Evolutionary conservation across 1,284 basidiomycete genomes (phyloP), one percentile per base, ranked within the genome.

Genomic region (Fistulinella cinereoalba): DNA sequence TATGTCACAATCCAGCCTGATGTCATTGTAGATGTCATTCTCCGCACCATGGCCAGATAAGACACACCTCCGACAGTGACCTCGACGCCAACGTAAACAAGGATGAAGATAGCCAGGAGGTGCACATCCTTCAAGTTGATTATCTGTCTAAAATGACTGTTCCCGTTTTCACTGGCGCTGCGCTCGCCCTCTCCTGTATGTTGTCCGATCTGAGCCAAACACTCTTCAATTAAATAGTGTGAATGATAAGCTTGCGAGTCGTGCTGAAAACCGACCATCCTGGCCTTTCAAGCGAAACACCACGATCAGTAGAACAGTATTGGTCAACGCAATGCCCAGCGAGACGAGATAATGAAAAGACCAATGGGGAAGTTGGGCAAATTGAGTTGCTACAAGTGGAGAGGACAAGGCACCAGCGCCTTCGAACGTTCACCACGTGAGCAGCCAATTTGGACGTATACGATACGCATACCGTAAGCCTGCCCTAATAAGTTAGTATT

Each of bases 311-410:
- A 72, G 27, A 7, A 69, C 27, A 0, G 68, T 64, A 43, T 81
- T 85, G 19, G 68, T 43, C 13, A 75, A 41, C 0, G 81, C 77
- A 15, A 88, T 50, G 2, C 75, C 78, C 3, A 87, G 64, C 0
- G 82, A 85, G 10, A 70, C 68, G 9, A 86, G 68, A 60, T 80
- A 89, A 60, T 86, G 81, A 56, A 80, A 80, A 10, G 83, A 86
- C 75, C 81, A 82, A 43, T 64, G 68, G 1, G 50, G 57, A 32
- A 71, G 57, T 42, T 72, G 69, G 2, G 80, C 66, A 51, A 87
- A 86, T 37, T 83, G 79, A 0, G 84, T 88, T 0, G 84, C 71
- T 1, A 79, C 71, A 10, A 88, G 70, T 3, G 85, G 85, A 4
- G 83, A 68, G 8, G 69, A 63, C 4, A 85, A 61, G 4, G 83